Percentiles rank a stretch among this genome's conserved stretches.
These are phyloP conservation scores for Diaporthe helianthi DNA, from an alignment of 2,329 filamentous ascomycete species.

Conservation along the genomic window DNA sequence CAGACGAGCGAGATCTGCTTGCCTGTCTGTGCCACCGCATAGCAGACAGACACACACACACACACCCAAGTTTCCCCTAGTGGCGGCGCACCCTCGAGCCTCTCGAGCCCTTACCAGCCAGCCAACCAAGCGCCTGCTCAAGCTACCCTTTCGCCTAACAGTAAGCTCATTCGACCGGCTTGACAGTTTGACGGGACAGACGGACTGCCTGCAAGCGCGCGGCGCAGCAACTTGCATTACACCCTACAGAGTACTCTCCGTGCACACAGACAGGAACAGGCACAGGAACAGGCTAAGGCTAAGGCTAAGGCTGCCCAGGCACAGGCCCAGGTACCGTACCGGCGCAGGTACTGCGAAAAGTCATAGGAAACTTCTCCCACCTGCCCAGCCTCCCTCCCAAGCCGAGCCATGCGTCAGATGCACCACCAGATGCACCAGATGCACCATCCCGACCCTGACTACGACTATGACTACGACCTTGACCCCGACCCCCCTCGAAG, in stretches of 20 bases:
- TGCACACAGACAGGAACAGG: background rate
- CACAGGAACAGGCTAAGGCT: background rate
- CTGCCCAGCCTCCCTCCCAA: background rate
- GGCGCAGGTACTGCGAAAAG: background rate
- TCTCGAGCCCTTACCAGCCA: background rate
- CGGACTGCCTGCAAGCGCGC: background rate
- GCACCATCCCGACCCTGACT: slow-evolving; percentile 16
- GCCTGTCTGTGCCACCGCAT: background rate
- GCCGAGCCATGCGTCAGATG: slow-evolving; percentile 20
- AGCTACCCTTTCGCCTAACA: background rate
- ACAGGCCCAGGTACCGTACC: background rate
- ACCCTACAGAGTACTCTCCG: background rate
- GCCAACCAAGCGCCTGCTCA: background rate
- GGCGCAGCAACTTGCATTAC: slow-evolving; percentile 2
- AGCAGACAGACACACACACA: background rate
- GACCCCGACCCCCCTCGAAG: slow-evolving; percentile 20
- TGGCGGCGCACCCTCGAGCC: slow-evolving; percentile 1
- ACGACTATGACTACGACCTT: slow-evolving; percentile 8
- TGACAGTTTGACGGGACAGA: background rate
- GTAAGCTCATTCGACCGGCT: background rate
- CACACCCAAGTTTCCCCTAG: background rate
- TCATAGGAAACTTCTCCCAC: background rate
- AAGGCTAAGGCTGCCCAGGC: no score
- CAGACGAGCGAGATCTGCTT: slow-evolving; percentile 22
- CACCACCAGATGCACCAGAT: slow-evolving; percentile 23